These are phyloP conservation scores for Pseudozyma sp. DNA, from an alignment of 1,284 basidiomycete genomes.

Conservation along the genomic window DNA sequence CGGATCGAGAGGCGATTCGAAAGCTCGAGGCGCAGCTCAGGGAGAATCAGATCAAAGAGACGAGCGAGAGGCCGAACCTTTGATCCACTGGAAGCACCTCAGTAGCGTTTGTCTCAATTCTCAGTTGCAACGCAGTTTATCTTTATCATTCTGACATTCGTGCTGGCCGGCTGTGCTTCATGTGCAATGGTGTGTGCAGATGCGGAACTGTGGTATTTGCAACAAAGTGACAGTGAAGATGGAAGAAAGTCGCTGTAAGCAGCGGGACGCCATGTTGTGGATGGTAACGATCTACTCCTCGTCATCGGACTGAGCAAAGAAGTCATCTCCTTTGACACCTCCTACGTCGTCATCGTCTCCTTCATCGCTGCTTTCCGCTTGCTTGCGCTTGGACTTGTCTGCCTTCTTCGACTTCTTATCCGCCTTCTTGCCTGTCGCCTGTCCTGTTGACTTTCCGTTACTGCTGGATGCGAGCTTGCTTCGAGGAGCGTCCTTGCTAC, in stretches of 20 bases:
- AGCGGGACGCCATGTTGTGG: too few relatives aligned
- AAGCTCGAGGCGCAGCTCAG: conserved; percentile 36
- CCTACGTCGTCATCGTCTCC: conserved; percentile 12
- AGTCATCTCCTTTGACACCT: conserved; percentile 49
- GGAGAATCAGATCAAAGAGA: conserved; percentile 36
- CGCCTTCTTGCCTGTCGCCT: conserved; percentile 20
- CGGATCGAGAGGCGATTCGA: conserved; percentile 41
- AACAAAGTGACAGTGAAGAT: background rate
- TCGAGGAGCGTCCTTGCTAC: conserved; percentile 20
- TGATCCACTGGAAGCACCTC: background rate
- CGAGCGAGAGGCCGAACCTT: conserved; percentile 16
- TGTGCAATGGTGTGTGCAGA: background rate
- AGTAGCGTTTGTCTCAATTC: background rate
- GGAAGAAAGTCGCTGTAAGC: too few relatives aligned
- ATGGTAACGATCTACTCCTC: conserved; percentile 11
- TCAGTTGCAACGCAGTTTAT: background rate
- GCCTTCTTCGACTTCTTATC: conserved; percentile 21
- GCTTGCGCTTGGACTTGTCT: conserved; percentile 35
- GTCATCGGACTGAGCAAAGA: conserved; percentile 51
- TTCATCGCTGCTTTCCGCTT: conserved; percentile 17
- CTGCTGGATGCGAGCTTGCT: conserved; percentile 16
- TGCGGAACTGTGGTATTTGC: background rate
- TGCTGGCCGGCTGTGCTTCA: background rate
- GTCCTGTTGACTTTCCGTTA: background rate
- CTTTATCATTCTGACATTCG: background rate